Percentiles rank a stretch among this genome's conserved stretches.
Conservation (phyloP, 1,284 basidiomycete genomes). For the Singerocomus inundabilis region DNA sequence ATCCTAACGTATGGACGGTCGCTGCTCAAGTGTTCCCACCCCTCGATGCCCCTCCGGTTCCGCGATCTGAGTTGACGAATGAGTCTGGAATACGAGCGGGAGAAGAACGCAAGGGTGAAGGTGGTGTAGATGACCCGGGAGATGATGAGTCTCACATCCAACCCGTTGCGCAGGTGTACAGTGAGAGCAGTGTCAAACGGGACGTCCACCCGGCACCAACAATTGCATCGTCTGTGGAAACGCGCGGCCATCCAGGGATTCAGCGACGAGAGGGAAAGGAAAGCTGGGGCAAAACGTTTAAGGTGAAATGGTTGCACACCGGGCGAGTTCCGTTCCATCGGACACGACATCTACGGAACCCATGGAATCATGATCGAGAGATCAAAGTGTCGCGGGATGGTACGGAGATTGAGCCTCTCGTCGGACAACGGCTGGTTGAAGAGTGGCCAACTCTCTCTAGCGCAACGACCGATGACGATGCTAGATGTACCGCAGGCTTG, state of each 20-base stretch:
- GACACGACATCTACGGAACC: slow-evolving; percentile 82
- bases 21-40: background rate
- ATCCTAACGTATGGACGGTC: background rate
- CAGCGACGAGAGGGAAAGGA: slow-evolving; percentile 33
- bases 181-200: slow-evolving; percentile 1
- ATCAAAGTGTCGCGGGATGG: slow-evolving; percentile 92
- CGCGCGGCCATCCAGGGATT: background rate
- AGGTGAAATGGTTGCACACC: slow-evolving; percentile 82
- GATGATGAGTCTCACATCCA: slow-evolving; percentile 3
- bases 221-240: background rate
- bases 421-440: slow-evolving; percentile 70
- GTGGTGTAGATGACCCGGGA: slow-evolving; percentile 9
- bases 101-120: slow-evolving; percentile 3
- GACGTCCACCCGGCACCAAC: background rate
- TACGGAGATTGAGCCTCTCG: slow-evolving; percentile 85
- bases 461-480: slow-evolving; percentile 11
- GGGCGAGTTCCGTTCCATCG: slow-evolving; percentile 74
- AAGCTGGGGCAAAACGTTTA: slow-evolving; percentile 76
- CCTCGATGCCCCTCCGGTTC: background rate
- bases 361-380: slow-evolving; percentile 90
- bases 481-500: background rate
- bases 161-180: slow-evolving; percentile 17
- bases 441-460: slow-evolving; percentile 62
- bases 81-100: background rate
- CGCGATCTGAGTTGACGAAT: background rate